A percentile compares a stretch with the other conserved stretches of the same genome.
Evolutionary conservation across 441 rosid species (phyloP).

Genomic region (Eutrema salsugineum): DNA sequence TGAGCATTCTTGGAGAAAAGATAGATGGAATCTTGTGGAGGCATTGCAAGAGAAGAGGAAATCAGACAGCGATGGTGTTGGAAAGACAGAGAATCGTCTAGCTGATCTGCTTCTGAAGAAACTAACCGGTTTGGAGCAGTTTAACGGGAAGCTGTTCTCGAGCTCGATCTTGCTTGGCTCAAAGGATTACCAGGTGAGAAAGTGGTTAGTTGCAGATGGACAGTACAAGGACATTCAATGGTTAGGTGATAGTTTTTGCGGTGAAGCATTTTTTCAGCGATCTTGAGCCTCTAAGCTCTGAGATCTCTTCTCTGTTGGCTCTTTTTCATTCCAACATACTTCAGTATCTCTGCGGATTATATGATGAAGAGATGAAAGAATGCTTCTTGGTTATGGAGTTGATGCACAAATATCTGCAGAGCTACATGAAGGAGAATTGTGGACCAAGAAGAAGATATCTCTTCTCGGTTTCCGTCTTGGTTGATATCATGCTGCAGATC

Average conservation of each 20-base stretch:
- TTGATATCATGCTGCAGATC: slow-evolving; percentile 85
- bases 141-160: slow-evolving; percentile 55
- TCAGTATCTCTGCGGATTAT: slow-evolving; percentile 68
- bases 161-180: slow-evolving; percentile 57
- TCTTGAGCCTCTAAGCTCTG: slow-evolving; percentile 45
- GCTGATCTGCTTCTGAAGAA: slow-evolving; percentile 62
- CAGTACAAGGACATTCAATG: slow-evolving; percentile 82
- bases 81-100: slow-evolving; percentile 56
- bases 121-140: slow-evolving; percentile 40
- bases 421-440: slow-evolving; percentile 72
- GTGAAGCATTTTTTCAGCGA: slow-evolving; percentile 60
- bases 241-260: slow-evolving; percentile 71
- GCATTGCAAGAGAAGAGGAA: slow-evolving; percentile 54
- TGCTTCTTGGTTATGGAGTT: slow-evolving; percentile 71
- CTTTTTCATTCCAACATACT: slow-evolving; percentile 84
- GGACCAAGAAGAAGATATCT: slow-evolving; percentile 57
- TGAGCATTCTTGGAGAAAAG: slow-evolving; percentile 71
- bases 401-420: slow-evolving; percentile 62
- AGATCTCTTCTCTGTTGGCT: slow-evolving; percentile 55
- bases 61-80: slow-evolving; percentile 29
- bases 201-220: slow-evolving; percentile 53
- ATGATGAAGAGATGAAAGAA: slow-evolving; percentile 75
- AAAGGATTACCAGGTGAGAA: slow-evolving; percentile 67
- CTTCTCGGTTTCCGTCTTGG: slow-evolving; percentile 56
- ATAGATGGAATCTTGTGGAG: slow-evolving; percentile 67